phyloP scores from a whole-genome alignment of 106 monocot species.

The Agapanthus africanus region DNA sequence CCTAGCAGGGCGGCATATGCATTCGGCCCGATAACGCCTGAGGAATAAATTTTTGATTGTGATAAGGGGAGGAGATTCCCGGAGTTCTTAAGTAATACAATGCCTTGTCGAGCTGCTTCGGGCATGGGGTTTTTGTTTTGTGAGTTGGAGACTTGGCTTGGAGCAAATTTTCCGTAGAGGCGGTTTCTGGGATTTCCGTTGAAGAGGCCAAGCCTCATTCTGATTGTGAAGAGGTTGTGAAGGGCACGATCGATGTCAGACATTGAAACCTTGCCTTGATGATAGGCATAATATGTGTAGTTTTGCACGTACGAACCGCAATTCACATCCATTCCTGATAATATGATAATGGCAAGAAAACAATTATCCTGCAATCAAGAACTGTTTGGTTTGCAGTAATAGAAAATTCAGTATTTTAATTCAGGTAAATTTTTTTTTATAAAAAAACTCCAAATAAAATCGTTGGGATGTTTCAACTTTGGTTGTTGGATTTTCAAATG shows the following conservation, averaged over 20 bases:
- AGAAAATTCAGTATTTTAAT: too few species aligned
- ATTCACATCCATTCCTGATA: conserved; percentile 94
- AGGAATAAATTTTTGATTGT: not conserved
- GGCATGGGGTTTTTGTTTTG: conserved; percentile 16
- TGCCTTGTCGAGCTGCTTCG: conserved; percentile 28
- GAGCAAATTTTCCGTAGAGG: not conserved
- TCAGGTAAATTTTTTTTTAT: too few species aligned
- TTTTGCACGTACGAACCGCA: conserved; percentile 74
- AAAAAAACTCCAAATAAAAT: too few species aligned
- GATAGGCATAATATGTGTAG: conserved; percentile 29
- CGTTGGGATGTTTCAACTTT: too few species aligned
- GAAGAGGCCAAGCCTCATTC: conserved; percentile 45
- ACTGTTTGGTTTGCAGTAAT: too few species aligned
- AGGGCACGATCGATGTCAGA: conserved; percentile 72
- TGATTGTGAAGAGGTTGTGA: conserved; percentile 72
- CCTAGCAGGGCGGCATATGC: conserved; percentile 32
- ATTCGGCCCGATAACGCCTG: conserved; percentile 34
- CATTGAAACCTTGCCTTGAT: conserved; percentile 55
- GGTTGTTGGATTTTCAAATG: too few species aligned
- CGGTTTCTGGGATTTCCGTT: conserved; percentile 18
- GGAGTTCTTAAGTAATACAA: conserved; percentile 33
- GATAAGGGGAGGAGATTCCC: conserved; percentile 19
- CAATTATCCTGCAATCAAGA: too few species aligned
- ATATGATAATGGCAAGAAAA: not conserved
- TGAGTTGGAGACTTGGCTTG: conserved; percentile 13